Evolutionary conservation across 768 basidiomycete genomes (phyloP), one percentile per base, ranked within the genome.

Genomic region (Trametes cubensis): DNA sequence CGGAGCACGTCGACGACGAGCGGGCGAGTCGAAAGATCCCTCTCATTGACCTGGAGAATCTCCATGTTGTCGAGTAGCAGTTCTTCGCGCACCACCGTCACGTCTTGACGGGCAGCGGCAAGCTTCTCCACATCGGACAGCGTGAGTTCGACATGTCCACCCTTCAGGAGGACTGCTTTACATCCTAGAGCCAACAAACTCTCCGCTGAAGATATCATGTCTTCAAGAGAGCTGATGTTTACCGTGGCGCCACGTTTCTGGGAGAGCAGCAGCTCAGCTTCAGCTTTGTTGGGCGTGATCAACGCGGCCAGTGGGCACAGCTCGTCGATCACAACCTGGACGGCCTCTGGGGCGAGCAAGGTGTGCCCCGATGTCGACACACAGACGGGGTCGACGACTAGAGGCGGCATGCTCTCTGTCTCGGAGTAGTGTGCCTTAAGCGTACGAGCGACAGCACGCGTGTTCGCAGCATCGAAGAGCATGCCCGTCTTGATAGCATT

Each of bases 331-430:
- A 97, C 67, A 2, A 80, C 78, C 8, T 80, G 72, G 57, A 95
- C 69, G 0, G 95, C 93, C 13, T 84, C 81, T 17, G 81, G 75
- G 6, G 87, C 79, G 10, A 97, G 79, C 1, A 98, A 80, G 7
- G 80, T 84, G 69, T 95, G 91, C 2, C 94, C 94, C 0, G 92
- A 93, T 0, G 95, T 96, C 3, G 92, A 93, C 1, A 96, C 90
- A 69, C 88, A 94, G 11, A 98, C 94, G 0, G 95, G 94, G 70
- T 98, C 95, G 62, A 92, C 85, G 26, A 96, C 83, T 20, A 95
- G 75, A 0, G 85, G 83, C 0, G 86, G 81, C 28, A 74, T 64
- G 6, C 20, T 18, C 11, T 61, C 61, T 13, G 69, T 63, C 23
- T 28, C 44, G 25, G 57, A 55, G 68, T 80, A 84, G 63, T 79